Evolutionary conservation across 768 basidiomycete species (phyloP), one percentile per base, ranked within the genome.

Genomic region (Boletellus emodensis): DNA sequence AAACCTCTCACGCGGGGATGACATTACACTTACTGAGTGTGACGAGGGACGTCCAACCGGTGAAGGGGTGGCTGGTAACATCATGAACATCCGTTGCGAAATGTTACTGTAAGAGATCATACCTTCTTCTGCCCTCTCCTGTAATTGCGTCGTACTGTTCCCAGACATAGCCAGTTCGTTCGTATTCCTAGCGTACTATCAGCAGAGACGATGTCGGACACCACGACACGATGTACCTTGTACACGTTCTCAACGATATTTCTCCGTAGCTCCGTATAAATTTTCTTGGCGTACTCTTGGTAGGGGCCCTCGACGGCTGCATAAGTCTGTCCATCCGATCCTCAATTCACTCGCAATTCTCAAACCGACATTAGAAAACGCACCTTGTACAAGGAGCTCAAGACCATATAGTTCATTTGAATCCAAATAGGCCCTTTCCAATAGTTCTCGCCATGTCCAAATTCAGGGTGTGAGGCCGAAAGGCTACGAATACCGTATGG

Each of bases 381-480:
- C 26, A 89, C 91, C 69, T 85, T 87, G 64, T 91, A 75, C 50
- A 98, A 70, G 12, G 92, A 81, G 24, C 81, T 76, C 45, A 98
- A 73, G 14, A 86, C 84, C 53, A 98, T 77, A 64, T 93, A 98
- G 69, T 98, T 97, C 88, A 98, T 94, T 67, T 92, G 94, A 34
- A 96, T 80, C 94, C 94, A 97, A 43, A 98, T 87, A 3, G 94
- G 90, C 1, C 95, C 94, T 61, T 86, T 87, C 94, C 94, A 98
- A 68, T 98, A 98, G 71, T 98, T 90, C 69, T 98, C 94, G 41
- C 87, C 95, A 59, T 81, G 72, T 13, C 94, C 94, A 60, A 93
- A 97, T 43, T 90, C 80, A n/a, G 87, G 82, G 63, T 97, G 92
- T 17, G 83, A 81, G n/a, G 79, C 83, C 7, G 89, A 92, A 46